Evolutionary conservation across 768 basidiomycete genomes (phyloP), one percentile per base, ranked within the genome.

Genomic region (Boletus rufocinnamomeus): DNA sequence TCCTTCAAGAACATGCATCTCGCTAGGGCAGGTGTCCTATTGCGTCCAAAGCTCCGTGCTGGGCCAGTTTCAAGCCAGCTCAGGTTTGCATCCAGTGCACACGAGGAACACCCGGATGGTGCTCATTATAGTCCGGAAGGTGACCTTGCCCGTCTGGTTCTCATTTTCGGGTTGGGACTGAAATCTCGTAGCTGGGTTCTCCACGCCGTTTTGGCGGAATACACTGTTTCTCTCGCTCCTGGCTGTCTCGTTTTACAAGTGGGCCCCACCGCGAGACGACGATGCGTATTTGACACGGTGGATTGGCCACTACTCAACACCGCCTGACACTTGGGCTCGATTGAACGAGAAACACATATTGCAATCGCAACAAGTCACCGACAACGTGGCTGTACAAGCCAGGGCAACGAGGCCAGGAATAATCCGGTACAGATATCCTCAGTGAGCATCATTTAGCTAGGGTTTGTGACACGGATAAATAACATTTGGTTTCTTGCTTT

Each of bases 371-470:
- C 82, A 60, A 74, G 80, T 54, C 40, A 63, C 68, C 17, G 75
- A 79, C 11, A 74, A 68, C 46, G 62, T 79, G 52, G 64, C 84
- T 11, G 66, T 84, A 38, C 63, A 78, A 66, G 62, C 73, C 73
- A 67, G 77, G 74, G 64, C 77, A 69, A 72, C 78, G 72, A 66
- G 80, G 75, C 64, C 79, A 50, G 60, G 59, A 17, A 79, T 88
- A 40, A 83, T 85, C 69, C 81, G 88, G 41, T 86, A 82, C 69
- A 80, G 87, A 63, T 88, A 85, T 69, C 86, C 89, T 53, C 86
- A 89, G 91, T 93, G 63, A 72, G 89, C 81, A 40, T n/a, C 51
- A 27, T 23, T 38, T 16, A 35, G 35, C 14, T 44, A 34, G 10
- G 23, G 45, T 46, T n/a, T 25, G 27, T 23, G 37, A 54, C 54